Evolutionary conservation across 1,139 yeast genomes (phyloP), one percentile per base, ranked within the genome.

Genomic region (Saccharomycopsis hybrid): DNA sequence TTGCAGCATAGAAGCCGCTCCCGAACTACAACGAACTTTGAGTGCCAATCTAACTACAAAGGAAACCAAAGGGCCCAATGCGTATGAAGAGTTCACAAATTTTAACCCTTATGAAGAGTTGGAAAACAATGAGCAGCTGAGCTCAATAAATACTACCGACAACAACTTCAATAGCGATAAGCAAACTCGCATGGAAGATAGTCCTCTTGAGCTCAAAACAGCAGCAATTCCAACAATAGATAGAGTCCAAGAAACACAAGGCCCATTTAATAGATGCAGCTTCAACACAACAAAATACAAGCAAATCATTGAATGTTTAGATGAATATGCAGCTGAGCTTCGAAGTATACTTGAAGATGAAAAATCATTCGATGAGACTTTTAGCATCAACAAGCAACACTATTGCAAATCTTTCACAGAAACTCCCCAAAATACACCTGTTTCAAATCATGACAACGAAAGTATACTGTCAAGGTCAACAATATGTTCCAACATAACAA

Each of bases 241-340:
- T 13, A 2, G 18, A 38, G n/a, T 8, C 9, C 18, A 41, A 41
- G 31, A 44, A 44, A 29, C 30, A 30, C n/a, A 42, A 45, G 7
- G 40, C 28, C 33, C 24, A 31, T 32, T 11, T 32, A 42, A 44
- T 27, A 47, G 41, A 13, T 24, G 36, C 1, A 50, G 53, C 40
- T 35, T 24, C 5, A 43, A 43, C 30, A 43, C 53, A 5, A 33
- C 31, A 30, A 50, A 50, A 33, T 50, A 50, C 41, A 47, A 43
- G 31, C 44, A 47, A 30, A 50, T 50, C 11, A 50, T 50, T 32
- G 46, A 43, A 5, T 50, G 47, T 35, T 43, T 50, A 24, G 47
- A 50, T 43, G 53, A 43, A 9, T 50, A 50, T 24, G 44, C 40
- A 24, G 51, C 44, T 18, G 44, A 36, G 32, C 28, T 46, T 11